Conservation (phyloP, 495 filamentous ascomycete genomes). For the Collariella sp. region DNA sequence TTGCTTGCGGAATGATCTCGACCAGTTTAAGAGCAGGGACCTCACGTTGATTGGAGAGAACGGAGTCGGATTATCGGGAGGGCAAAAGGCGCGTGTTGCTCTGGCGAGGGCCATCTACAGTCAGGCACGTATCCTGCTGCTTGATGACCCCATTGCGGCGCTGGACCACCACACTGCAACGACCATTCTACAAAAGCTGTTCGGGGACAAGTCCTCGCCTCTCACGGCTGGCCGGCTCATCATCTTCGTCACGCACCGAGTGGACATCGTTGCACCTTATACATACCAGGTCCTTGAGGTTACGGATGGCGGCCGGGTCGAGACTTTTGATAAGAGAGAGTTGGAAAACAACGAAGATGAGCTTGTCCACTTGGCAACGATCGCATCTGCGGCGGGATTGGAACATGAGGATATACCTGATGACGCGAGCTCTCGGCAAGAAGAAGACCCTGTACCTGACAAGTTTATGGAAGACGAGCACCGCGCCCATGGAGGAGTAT, state of each 20-base stretch:
- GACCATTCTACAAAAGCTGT: slow-evolving; percentile 57
- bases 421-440: slow-evolving; percentile 21
- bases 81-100: slow-evolving; percentile 88
- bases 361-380: slow-evolving; percentile 13
- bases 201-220: slow-evolving; percentile 43
- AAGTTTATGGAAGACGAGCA: slow-evolving; percentile 80
- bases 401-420: not conserved
- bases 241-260: slow-evolving; percentile 73
- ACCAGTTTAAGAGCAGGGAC: slow-evolving; percentile 83
- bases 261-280: slow-evolving; percentile 54
- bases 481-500: slow-evolving; percentile 65
- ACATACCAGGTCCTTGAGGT: slow-evolving; percentile 65
- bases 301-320: slow-evolving; percentile 43
- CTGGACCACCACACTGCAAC: slow-evolving; percentile 84
- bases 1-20: slow-evolving; percentile 83
- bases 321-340: slow-evolving; percentile 35
- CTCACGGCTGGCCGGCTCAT: slow-evolving; percentile 54
- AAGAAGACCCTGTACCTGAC: slow-evolving; percentile 45
- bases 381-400: slow-evolving; percentile 3
- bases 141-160: slow-evolving; percentile 93
- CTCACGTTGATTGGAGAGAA: slow-evolving; percentile 92
- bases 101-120: slow-evolving; percentile 92
- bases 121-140: slow-evolving; percentile 76
- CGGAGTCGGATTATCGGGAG: slow-evolving; percentile 90
- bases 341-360: slow-evolving; percentile 21